Base-by-base conservation (phyloP, 495 filamentous ascomycete species). In the Penicillium mononematosum region DNA sequence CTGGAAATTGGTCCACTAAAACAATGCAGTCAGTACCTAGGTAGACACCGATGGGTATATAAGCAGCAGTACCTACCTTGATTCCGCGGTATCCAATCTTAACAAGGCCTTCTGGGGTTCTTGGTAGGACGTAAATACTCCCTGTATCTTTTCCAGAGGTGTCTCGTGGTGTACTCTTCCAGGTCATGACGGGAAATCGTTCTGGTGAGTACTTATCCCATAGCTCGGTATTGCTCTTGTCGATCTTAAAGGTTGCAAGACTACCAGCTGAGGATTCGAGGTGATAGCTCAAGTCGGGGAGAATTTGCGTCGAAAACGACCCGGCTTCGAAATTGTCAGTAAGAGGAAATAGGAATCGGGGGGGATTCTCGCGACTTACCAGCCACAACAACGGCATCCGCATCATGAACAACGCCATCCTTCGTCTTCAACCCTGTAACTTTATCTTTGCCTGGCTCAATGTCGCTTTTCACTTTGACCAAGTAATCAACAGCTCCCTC, bases 171-270 rank as follows among this genome's bases (percentile, higher is more conserved):
- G 32, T 45, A 39, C 49, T 60, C 39, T 60, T 63, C 61, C 61
- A 63, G 14, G 57, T 58, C 19, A 63, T 46, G 14, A 63, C 61
- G 1, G 61, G 61, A 20, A 63, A 63, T 1, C 46, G 50, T 42
- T 63, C 50, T 10, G 61, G 61, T 22, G 61, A 63, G 9, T 60
- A 63, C 29, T 63, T 63, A 5, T 60, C 53, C 61, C 61, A 63
- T 7, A 63, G 50, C 0, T 45, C 48, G 6, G 42, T 55, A 44
- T 63, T 42, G 17, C 20, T 58, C 17, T 50, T 41, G 12, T 63
- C 53, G 29, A 63, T 64, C 34, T 58, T 64, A 27, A 60, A 60
- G 0, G 45, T 64, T 6, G 61, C 61, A 25, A 64, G 29, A 11
- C 61, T 60, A 5, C 58, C 61, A 17, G 53, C 53, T 11, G 61